Conservation (phyloP, 2,329 filamentous ascomycete genomes). For the Claviceps pazoutovae region DNA sequence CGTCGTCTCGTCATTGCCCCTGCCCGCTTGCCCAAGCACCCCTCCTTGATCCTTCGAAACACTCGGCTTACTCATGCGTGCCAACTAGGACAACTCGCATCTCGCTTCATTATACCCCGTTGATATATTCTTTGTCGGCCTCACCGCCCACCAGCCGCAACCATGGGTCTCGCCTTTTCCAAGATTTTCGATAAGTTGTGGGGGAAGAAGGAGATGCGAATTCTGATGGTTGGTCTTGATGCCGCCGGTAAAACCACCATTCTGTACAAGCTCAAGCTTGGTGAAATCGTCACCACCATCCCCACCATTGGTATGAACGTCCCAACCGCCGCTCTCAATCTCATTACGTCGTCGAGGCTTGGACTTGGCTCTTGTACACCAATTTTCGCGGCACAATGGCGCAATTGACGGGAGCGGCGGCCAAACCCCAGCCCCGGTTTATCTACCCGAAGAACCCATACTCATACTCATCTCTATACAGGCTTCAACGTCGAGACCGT, state of each 20-base stretch:
- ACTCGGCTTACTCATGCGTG: constrained; percentile 15
- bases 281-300: constrained; percentile 98
- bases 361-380: background rate
- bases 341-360: background rate
- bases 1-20: constrained; percentile 4
- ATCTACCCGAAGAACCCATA: constrained; percentile 1
- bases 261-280: constrained; percentile 99
- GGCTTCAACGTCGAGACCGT: constrained; percentile 99
- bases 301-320: constrained; percentile 74
- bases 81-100: constrained; percentile 13
- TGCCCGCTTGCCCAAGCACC: constrained; percentile 10
- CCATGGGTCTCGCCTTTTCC: constrained; percentile 96
- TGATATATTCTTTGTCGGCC: constrained; percentile 10
- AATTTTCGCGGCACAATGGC: background rate
- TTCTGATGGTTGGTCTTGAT: constrained; percentile 98
- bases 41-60: constrained; percentile 5
- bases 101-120: constrained; percentile 2
- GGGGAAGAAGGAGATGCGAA: constrained; percentile 99
- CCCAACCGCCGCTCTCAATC: constrained; percentile 2
- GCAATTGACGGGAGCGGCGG: background rate
- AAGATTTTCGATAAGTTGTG: constrained; percentile 93
- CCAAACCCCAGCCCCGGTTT: background rate
- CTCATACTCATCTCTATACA: constrained; percentile 21
- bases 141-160: constrained; percentile 38
- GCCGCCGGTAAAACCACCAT: constrained; percentile 99